Evolutionary conservation across 139 green algal genomes (phyloP).

Genomic region (Chlorella ohadii): DNA sequence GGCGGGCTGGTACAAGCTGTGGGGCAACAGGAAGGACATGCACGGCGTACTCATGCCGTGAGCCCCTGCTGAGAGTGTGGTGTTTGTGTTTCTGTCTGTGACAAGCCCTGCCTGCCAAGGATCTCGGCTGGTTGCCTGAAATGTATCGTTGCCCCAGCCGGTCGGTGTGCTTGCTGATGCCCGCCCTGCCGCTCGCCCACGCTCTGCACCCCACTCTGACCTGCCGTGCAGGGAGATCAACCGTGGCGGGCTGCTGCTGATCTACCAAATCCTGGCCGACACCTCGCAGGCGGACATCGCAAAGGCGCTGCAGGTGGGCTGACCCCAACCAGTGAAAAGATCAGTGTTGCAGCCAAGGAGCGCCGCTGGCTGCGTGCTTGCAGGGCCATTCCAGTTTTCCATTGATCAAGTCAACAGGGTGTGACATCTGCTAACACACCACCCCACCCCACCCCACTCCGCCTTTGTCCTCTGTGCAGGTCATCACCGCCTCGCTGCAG

Average conservation of each 20-base stretch:
- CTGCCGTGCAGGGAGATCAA: slow-evolving; percentile 47
- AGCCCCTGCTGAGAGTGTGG: neutral
- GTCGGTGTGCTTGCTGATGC: too few species aligned
- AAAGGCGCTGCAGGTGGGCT: slow-evolving; percentile 25
- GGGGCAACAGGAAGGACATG: slow-evolving; percentile 45
- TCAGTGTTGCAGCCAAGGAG: too few species aligned
- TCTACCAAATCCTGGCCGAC: slow-evolving; percentile 56
- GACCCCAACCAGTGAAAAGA: too few species aligned
- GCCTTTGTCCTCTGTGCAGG: slow-evolving; percentile 4
- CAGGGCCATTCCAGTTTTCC: too few species aligned
- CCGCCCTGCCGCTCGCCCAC: neutral
- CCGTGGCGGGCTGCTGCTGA: slow-evolving; percentile 35
- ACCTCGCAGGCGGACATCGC: slow-evolving; percentile 23
- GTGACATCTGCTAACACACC: neutral
- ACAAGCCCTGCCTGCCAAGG: too few species aligned
- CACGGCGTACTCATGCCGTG: slow-evolving; percentile 40
- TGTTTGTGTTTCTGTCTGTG: neutral
- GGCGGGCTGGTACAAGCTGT: slow-evolving; percentile 39
- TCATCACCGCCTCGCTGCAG: slow-evolving; percentile 45
- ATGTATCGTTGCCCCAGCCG: too few species aligned
- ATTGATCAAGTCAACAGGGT: too few species aligned
- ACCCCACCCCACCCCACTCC: neutral
- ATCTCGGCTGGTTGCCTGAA: too few species aligned
- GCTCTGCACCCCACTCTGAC: neutral
- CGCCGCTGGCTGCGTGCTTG: too few species aligned